These are phyloP conservation scores for Trichoderma sp. DNA, from an alignment of 2,329 filamentous ascomycete species.

Conservation along the genomic window DNA sequence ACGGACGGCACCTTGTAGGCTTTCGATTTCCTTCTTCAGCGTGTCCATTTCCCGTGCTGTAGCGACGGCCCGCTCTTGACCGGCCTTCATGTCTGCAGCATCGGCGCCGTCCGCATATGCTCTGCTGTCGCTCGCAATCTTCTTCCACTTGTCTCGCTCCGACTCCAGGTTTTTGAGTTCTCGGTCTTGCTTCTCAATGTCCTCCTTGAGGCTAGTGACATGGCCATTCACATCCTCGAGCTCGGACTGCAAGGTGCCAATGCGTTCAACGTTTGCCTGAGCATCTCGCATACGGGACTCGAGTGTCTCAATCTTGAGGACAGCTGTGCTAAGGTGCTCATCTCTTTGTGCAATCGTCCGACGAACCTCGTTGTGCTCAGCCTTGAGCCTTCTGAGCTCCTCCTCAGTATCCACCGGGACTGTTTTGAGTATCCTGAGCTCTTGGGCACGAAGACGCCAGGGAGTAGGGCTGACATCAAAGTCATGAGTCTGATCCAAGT, in stretches of 20 bases:
- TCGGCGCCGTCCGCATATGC: conserved; percentile 57
- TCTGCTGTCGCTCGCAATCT: conserved; percentile 64
- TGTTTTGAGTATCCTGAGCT: conserved; percentile 79
- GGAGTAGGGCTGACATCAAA: conserved; percentile 77
- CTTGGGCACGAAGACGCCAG: conserved; percentile 80
- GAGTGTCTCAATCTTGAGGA: conserved; percentile 91
- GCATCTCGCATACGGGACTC: conserved; percentile 85
- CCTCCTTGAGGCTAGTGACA: conserved; percentile 58
- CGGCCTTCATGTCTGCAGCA: conserved; percentile 55
- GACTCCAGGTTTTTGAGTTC: conserved; percentile 65
- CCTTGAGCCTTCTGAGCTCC: conserved; percentile 76
- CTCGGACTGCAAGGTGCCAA: conserved; percentile 63
- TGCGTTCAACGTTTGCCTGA: conserved; percentile 71
- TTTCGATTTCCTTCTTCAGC: conserved; percentile 68
- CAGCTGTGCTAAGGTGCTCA: conserved; percentile 79
- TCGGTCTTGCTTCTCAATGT: conserved; percentile 67
- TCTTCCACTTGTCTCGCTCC: conserved; percentile 71
- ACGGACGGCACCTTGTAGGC: conserved; percentile 64
- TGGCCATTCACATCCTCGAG: conserved; percentile 56
- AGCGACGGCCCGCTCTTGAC: conserved; percentile 67
- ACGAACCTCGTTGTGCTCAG: conserved; percentile 77
- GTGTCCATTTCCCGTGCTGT: conserved; percentile 72
- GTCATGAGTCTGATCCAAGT: conserved; percentile 72
- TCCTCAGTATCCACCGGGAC: conserved; percentile 82
- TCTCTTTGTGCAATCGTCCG: conserved; percentile 72